Conservation (phyloP, 495 filamentous ascomycete species). For the Schizothecium vesticola region DNA sequence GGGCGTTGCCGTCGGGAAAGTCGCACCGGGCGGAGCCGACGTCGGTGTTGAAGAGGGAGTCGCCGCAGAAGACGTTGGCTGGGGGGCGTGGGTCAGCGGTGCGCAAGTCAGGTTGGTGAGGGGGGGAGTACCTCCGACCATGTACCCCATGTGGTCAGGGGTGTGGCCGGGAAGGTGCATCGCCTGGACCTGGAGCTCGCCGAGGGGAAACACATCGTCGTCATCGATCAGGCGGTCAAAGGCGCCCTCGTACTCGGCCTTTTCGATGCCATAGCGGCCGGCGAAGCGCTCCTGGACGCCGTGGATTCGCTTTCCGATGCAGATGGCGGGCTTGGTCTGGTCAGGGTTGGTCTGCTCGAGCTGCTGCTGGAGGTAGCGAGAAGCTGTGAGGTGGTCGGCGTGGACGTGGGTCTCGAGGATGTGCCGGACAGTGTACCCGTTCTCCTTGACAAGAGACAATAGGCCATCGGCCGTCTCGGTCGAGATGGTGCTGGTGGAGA, state of each 20-base stretch:
- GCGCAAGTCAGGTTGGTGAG: not conserved
- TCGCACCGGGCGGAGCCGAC: slow-evolving; percentile 56
- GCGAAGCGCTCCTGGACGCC: slow-evolving; percentile 49
- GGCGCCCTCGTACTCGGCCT: slow-evolving; percentile 35
- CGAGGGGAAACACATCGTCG: slow-evolving; percentile 48
- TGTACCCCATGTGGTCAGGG: slow-evolving; percentile 57
- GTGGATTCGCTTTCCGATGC: slow-evolving; percentile 52
- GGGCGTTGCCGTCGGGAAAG: slow-evolving; percentile 53
- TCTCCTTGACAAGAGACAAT: slow-evolving; percentile 33
- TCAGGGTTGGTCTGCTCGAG: slow-evolving; percentile 23
- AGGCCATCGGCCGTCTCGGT: slow-evolving; percentile 47
- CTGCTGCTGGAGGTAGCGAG: slow-evolving; percentile 47
- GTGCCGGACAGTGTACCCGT: slow-evolving; percentile 42
- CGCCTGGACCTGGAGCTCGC: slow-evolving; percentile 39
- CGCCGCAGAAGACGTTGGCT: slow-evolving; percentile 57
- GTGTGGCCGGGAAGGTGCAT: slow-evolving; percentile 58
- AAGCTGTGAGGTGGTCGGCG: slow-evolving; percentile 58
- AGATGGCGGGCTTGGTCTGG: slow-evolving; percentile 33
- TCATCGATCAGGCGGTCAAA: slow-evolving; percentile 53
- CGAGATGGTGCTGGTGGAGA: slow-evolving; percentile 37
- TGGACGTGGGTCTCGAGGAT: slow-evolving; percentile 60
- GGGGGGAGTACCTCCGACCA: slow-evolving; percentile 38
- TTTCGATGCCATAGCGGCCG: slow-evolving; percentile 39
- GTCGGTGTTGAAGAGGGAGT: slow-evolving; percentile 56
- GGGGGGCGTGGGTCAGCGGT: not conserved